Evolutionary conservation across 2,329 filamentous ascomycete genomes (phyloP), one percentile per base, ranked within the genome.

Genomic region (Ophiostoma angusticollis): DNA sequence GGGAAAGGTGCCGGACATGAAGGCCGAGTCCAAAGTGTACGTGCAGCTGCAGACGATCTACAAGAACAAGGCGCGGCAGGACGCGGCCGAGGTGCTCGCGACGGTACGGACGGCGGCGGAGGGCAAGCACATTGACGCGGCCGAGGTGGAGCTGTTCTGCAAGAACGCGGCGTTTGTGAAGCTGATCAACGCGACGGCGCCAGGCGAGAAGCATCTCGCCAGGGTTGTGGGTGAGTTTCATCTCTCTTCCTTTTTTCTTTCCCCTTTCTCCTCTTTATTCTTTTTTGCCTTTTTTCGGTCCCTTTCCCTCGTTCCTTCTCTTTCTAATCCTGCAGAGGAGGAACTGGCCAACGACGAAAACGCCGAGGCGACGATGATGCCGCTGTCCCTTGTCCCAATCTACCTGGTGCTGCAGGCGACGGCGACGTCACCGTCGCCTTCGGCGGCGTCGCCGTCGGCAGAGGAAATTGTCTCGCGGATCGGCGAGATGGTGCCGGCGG

Each of bases 161-260:
- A 95, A 93, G 61, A 93, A 93, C 49, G 89, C 87, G 35, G 82
- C 83, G 33, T 91, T 93, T 55, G 81, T 94, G 55, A 93, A 91
- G 60, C 72, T 96, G 34, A 78, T 96, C 41, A 81, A 80, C 48
- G 63, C 65, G 33, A 54, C 63, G 36, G 58, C 38, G 22, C 29
- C 34, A 21, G 48, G 57, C 18, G 60, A 61, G 52, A 62, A 65
- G 43, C 62, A 61, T 28, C 59, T 77, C 17, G 59, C 68, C 44
- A 64, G 72, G 55, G 55, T 71, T 30, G 62, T 72, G 42, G 66
- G 74, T 78, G 65, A 54, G 71, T 59, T 37, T 14, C 14, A n/a
- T 6, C 12, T 14, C 14, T 32, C 33, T 16, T 16, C 31, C 33
- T 21, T 24, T 28, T n/a, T 17, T 12, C 3, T 32, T 16, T 24